Conservation (phyloP, 2,329 filamentous ascomycete species). For the Ophiostoma fasciatum region DNA sequence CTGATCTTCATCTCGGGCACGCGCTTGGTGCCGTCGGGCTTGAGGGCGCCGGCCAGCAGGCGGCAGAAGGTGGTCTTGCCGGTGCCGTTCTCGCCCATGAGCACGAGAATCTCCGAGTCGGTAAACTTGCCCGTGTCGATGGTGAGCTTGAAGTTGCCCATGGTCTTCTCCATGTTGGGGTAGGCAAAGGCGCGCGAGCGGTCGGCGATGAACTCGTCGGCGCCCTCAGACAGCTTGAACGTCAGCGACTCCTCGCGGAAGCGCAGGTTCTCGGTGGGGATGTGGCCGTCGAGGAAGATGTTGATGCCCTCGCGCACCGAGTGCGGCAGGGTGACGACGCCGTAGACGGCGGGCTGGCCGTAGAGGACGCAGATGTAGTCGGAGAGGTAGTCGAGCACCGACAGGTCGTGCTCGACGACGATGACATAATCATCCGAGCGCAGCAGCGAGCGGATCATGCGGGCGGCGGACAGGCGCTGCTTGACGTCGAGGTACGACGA, state of each 20-base stretch:
- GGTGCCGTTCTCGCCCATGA: conserved; percentile 99
- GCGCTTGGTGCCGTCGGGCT: conserved; percentile 66
- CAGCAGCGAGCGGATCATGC: conserved; percentile 82
- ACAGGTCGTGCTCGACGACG: conserved; percentile 98
- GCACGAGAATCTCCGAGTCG: conserved; percentile 96
- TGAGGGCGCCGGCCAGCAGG: conserved; percentile 81
- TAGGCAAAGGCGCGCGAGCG: conserved; percentile 76
- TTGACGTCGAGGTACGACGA: conserved; percentile 99
- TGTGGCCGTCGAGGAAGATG: conserved; percentile 91
- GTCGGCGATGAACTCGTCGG: conserved; percentile 77
- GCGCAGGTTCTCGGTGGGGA: conserved; percentile 93
- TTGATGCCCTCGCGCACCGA: conserved; percentile 98
- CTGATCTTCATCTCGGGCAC: conserved; percentile 84
- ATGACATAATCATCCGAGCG: conserved; percentile 90
- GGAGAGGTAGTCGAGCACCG: conserved; percentile 93
- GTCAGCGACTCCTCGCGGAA: conserved; percentile 96
- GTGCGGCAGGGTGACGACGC: conserved; percentile 89
- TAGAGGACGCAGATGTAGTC: conserved; percentile 98
- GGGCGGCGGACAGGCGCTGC: conserved; percentile 85
- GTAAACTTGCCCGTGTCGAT: conserved; percentile 82
- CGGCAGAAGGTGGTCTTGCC: conserved; percentile 97
- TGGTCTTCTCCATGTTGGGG: conserved; percentile 81
- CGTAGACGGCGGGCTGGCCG: conserved; percentile 87
- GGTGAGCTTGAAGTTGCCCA: conserved; percentile 59
- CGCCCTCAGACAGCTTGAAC: conserved; percentile 82